Base-by-base conservation (phyloP, 2,329 filamentous ascomycete genomes). In the Nectriaceae sp. region DNA sequence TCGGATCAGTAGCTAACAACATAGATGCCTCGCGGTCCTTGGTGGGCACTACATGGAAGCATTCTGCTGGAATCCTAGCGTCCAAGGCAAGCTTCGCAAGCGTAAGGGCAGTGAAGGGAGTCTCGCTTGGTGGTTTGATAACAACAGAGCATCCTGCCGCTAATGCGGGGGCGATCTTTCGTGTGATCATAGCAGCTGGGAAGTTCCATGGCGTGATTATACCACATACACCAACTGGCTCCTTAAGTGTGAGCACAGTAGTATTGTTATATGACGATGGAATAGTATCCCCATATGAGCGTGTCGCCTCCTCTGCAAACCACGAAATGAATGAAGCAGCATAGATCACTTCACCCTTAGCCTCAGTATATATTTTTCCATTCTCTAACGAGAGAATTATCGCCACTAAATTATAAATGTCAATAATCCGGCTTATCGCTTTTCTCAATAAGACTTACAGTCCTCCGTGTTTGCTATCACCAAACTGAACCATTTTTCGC, bases 91-190 rank as follows among this genome's bases (percentile, higher is more conserved):
- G 77, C 57, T 86, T 79, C 81, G 2, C 84, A 80, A 38, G 85
- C 88, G 61, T 88, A 80, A 0, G 87, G 87, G 3, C 2, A 84
- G 84, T 6, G 80, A 83, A 2, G n/a, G n/a, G n/a, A n/a, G n/a
- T n/a, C n/a, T n/a, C n/a, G n/a, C n/a, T n/a, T n/a, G n/a, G n/a
- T n/a, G 85, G 84, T 69, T 88, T 88, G 13, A 80, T 75, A 15
- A 90, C 75, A 80, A 90, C 88, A 1, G 85, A 88, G 66, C 85
- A 89, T 31, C 86, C 86, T 16, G 85, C 85, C 19, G 86, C 86
- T 21, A 89, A 71, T 3, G 79, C 80, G 2, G 81, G 67, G 1
- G 65, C 70, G 5, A 68, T 64, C 49, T 75, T 75, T 6, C n/a
- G n/a, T n/a, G n/a, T n/a, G n/a, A n/a, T n/a, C n/a, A n/a, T n/a